Conservation (phyloP, 371 early-diverging fungal genomes). For the Dichotomocladium elegans region DNA sequence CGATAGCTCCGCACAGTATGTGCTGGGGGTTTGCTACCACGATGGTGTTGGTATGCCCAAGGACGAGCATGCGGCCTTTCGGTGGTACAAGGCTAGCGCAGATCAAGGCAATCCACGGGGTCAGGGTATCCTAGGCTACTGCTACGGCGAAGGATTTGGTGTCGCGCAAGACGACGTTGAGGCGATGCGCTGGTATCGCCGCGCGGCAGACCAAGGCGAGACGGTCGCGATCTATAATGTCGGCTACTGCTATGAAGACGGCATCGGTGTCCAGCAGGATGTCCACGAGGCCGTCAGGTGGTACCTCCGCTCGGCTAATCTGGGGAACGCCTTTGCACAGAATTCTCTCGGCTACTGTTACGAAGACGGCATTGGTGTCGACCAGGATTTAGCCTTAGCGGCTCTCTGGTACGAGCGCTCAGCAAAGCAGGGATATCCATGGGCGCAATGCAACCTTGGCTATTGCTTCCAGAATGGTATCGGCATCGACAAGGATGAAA, state of each 20-base stretch:
- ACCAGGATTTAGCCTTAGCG: constrained; percentile 37
- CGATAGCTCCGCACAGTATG: constrained; percentile 49
- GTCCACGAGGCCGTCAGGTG: constrained; percentile 67
- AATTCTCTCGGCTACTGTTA: constrained; percentile 80
- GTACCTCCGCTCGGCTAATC: constrained; percentile 70
- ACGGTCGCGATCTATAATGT: constrained; percentile 80
- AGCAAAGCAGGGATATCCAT: constrained; percentile 58
- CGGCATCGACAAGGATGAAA: constrained; percentile 62
- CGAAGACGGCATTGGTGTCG: constrained; percentile 72
- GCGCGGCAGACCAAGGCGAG: constrained; percentile 61
- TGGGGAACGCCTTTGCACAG: constrained; percentile 80
- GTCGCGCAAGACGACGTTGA: constrained; percentile 62
- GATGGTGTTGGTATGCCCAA: constrained; percentile 65
- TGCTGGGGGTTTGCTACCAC: constrained; percentile 71
- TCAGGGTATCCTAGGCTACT: constrained; percentile 67
- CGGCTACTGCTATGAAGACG: constrained; percentile 83
- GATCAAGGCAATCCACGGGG: constrained; percentile 65
- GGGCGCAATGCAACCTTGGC: constrained; percentile 46
- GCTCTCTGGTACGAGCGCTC: constrained; percentile 70
- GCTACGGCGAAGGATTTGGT: constrained; percentile 81
- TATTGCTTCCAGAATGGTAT: constrained; percentile 85
- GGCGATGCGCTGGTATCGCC: constrained; percentile 71
- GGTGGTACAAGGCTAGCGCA: constrained; percentile 63
- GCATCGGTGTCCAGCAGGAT: constrained; percentile 69
- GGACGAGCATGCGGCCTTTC: constrained; percentile 54